phyloP scores from a whole-genome alignment of 257 asterid genomes.

The Solanum pennellii region DNA sequence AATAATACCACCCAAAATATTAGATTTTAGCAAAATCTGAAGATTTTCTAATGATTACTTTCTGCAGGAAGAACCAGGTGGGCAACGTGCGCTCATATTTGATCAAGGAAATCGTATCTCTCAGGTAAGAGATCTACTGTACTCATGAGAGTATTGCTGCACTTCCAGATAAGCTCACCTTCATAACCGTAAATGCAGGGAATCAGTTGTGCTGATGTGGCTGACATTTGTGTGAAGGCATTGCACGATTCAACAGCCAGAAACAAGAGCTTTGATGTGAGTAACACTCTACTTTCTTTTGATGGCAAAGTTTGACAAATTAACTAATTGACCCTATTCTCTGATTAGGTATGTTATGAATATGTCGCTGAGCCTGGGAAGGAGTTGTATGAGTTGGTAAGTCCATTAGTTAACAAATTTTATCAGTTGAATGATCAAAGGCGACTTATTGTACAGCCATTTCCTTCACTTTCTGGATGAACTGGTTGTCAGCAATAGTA shows the following conservation, averaged over 20 bases:
- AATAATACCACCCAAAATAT: neutral
- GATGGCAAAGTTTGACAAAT: neutral
- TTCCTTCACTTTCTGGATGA: neutral
- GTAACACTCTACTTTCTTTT: slow-evolving; percentile 3
- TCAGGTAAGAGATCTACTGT: slow-evolving; percentile 37
- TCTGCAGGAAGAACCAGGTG: slow-evolving; percentile 94
- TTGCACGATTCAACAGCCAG: slow-evolving; percentile 95
- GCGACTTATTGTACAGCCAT: neutral
- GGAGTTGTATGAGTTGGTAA: slow-evolving; percentile 94
- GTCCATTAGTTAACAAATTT: neutral
- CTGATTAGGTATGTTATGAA: slow-evolving; percentile 78
- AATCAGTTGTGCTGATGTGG: slow-evolving; percentile 97
- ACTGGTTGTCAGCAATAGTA: neutral
- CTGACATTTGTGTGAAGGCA: slow-evolving; percentile 96
- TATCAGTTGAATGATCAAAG: neutral
- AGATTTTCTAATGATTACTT: neutral
- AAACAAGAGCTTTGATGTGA: slow-evolving; percentile 96
- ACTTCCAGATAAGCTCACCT: slow-evolving; percentile 1
- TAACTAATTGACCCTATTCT: slow-evolving; percentile 1
- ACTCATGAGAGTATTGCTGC: neutral
- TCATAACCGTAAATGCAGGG: slow-evolving; percentile 31
- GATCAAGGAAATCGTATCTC: slow-evolving; percentile 98
- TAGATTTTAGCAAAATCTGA: neutral
- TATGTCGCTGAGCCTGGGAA: slow-evolving; percentile 88
- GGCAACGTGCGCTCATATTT: slow-evolving; percentile 93